A percentile compares a stretch with the other conserved stretches of the same genome.
Evolutionary conservation across 2,329 filamentous ascomycete species (phyloP).

Genomic region (Chrysosphaeria jannelii): DNA sequence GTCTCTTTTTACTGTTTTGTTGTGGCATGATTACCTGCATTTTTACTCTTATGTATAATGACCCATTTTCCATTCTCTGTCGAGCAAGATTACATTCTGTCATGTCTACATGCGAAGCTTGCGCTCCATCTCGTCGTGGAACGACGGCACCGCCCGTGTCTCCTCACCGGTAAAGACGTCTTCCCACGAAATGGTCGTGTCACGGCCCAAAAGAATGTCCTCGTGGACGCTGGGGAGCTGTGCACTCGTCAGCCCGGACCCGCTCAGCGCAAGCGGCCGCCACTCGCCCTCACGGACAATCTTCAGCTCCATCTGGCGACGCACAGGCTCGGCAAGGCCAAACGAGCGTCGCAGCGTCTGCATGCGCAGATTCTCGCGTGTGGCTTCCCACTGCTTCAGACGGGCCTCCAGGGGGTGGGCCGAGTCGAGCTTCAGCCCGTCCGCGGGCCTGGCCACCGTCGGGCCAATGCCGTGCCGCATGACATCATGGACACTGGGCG

Average conservation of each 20-base stretch:
- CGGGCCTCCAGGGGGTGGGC: conserved; percentile 78
- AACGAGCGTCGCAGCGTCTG: conserved; percentile 61
- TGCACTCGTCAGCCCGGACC: conserved; percentile 11
- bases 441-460: conserved; percentile 14
- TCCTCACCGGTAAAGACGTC: conserved; percentile 70
- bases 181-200: conserved; percentile 64
- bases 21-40: conserved; percentile 1
- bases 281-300: conserved; percentile 57
- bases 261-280: conserved; percentile 39
- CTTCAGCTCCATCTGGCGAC: conserved; percentile 83
- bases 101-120: conserved; percentile 51
- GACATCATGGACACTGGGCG: conserved; percentile 76
- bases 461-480: conserved; percentile 58
- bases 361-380: conserved; percentile 71
- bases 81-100: too few species aligned
- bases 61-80: not conserved
- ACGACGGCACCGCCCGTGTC: conserved; percentile 33
- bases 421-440: conserved; percentile 26
- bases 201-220: conserved; percentile 60
- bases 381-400: conserved; percentile 67
- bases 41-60: not conserved
- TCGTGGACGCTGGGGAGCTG: conserved; percentile 40
- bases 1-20: not conserved
- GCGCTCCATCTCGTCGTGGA: conserved; percentile 85
- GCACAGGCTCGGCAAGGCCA: conserved; percentile 75